Conservation (phyloP, 1,284 basidiomycete species). For the Apiotrichum gracile region DNA sequence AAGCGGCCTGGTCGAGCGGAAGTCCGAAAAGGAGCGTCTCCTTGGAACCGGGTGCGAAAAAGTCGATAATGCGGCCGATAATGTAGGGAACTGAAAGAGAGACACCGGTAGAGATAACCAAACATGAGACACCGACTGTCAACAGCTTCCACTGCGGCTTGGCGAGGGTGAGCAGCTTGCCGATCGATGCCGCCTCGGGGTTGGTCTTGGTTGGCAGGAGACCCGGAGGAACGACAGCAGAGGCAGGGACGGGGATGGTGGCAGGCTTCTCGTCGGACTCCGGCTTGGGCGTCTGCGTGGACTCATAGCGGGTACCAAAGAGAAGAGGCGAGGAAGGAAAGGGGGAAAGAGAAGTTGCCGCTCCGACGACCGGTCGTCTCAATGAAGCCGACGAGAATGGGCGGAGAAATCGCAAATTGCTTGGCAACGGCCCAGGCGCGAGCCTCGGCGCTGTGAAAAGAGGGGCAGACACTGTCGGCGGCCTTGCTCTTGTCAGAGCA, state of each 20-base stretch:
- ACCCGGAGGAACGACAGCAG: background rate
- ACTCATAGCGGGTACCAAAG: slow-evolving; percentile 15
- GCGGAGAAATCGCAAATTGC: background rate
- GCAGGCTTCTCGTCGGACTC: slow-evolving; percentile 2
- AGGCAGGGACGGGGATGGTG: background rate
- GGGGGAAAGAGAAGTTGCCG: background rate
- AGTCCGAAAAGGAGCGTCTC: slow-evolving; percentile 38
- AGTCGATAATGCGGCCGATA: slow-evolving; percentile 45
- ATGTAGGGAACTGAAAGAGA: slow-evolving; percentile 40
- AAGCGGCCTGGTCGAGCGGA: slow-evolving; percentile 39
- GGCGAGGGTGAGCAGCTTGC: slow-evolving; percentile 37
- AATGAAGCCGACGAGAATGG: background rate
- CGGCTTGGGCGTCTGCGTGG: slow-evolving; percentile 8
- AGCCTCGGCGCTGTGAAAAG: background rate
- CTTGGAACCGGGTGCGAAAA: slow-evolving; percentile 41
- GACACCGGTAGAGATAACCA: slow-evolving; percentile 39
- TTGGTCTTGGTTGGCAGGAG: slow-evolving; percentile 15
- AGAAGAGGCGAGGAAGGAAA: background rate
- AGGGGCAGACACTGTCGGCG: too few relatives aligned
- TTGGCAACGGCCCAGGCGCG: background rate
- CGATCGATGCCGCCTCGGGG: slow-evolving; percentile 37
- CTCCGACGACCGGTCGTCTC: background rate
- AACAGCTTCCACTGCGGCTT: slow-evolving; percentile 42
- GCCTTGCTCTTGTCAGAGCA: too few relatives aligned
- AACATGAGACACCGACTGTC: slow-evolving; percentile 31